Conservation (phyloP, 1,284 basidiomycete species). For the Anthracocystis walkeri region DNA sequence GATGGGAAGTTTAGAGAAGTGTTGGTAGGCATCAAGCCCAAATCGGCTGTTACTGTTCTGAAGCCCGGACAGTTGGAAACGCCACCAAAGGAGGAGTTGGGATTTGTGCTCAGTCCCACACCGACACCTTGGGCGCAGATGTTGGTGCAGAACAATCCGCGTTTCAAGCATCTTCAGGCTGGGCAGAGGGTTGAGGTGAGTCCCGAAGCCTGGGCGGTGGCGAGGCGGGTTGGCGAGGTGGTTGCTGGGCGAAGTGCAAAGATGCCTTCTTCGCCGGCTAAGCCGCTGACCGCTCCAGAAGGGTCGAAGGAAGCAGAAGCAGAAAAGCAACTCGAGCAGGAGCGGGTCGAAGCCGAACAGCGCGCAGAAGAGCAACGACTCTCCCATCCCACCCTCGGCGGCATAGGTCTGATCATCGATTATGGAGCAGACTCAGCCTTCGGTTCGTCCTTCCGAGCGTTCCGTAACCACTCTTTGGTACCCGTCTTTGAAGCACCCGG, state of each 20-base stretch:
- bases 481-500: constrained; percentile 88
- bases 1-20: constrained; percentile 87
- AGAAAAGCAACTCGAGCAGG: constrained; percentile 16
- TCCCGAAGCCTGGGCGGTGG: constrained; percentile 64
- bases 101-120: constrained; percentile 77
- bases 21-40: constrained; percentile 75
- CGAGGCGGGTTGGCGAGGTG: constrained; percentile 60
- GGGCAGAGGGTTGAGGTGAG: constrained; percentile 66
- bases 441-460: constrained; percentile 87
- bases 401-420: constrained; percentile 87
- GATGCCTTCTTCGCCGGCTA: constrained; percentile 3
- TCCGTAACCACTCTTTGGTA: constrained; percentile 86
- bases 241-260: constrained; percentile 55
- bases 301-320: constrained; percentile 27
- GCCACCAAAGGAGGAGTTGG: constrained; percentile 70
- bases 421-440: constrained; percentile 84
- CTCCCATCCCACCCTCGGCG: constrained; percentile 71
- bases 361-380: constrained; percentile 15
- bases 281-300: not conserved
- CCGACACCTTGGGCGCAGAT: constrained; percentile 78
- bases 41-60: constrained; percentile 46
- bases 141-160: constrained; percentile 57
- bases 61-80: constrained; percentile 38
- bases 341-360: constrained; percentile 9
- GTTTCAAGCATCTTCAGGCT: constrained; percentile 55